Base-by-base conservation (phyloP, 768 basidiomycete species). In the Agrocybe chaxingu region DNA sequence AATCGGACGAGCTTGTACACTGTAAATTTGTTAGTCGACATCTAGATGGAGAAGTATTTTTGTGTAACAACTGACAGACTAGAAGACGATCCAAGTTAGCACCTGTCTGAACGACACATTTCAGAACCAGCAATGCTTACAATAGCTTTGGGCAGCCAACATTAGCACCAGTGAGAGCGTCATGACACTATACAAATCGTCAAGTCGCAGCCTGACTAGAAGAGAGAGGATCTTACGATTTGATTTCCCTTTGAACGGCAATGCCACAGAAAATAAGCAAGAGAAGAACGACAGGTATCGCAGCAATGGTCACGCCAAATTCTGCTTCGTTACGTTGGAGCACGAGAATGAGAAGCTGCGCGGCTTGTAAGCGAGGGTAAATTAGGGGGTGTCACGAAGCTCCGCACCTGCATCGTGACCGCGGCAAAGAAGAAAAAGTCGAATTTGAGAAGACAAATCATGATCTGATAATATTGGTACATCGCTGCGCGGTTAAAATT, bases 1-100 rank as follows among this genome's bases (percentile, higher is more conserved):
- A 92, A 89, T 16, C 91, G 83, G 52, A 85, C 80, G n/a, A 93
- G 77, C 62, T 93, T 93, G 66, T 86, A 93, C 44, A 92, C 87
- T 91, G 50, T 10, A 45, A 13, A 35, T 16, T 11, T 16, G 30
- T 57, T 36, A 53, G 29, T 30, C 39, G 10, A 42, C 18, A 12
- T 9, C 7, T 30, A 30, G 37, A 29, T 32, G n/a, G 7, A 12
- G 29, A 30, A 37, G 13, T 19, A 36, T 41, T 59, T 75, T 68
- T 58, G 24, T 24, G 24, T 5, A 24, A 24, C 24, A 24, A 24
- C 24, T 24, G 24, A 77, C 76, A 57, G 60, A 77, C 75, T 78
- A 51, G 7, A 53, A 47, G 42, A 46, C 43, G 42, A 46, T 12
- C 41, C 39, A 47, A 18, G 50, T 8, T 47, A 16, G 46, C 24